Base-by-base conservation (phyloP, 2,329 filamentous ascomycete species). In the Fusarium phyllophilum region DNA sequence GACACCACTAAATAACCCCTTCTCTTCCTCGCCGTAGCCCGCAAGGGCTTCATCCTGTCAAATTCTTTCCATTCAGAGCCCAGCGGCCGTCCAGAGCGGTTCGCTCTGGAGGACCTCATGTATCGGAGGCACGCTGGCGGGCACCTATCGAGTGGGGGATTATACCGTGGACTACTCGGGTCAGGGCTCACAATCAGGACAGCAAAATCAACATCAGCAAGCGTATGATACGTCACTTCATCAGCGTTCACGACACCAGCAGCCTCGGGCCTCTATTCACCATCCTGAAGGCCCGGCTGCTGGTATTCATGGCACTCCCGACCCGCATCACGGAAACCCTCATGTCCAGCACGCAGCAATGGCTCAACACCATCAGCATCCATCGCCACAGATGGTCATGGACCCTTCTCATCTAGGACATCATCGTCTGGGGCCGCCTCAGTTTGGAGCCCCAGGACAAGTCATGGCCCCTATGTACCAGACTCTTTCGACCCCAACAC, bases 61-160 rank as follows among this genome's bases (percentile, higher is more conserved):
- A 86, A 89, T 89, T 87, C 84, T 89, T 84, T 87, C 88, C 81
- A 86, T 89, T 81, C 88, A 89, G 85, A 87, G 83, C 84, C 86
- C 89, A 86, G 89, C 88, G 88, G 87, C 88, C 90, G 90, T 91
- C 90, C 89, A 91, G 91, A 89, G 91, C 90, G 90, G 86, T 85
- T 88, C 88, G 91, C 90, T 93, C 91, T 93, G 91, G 91, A 90
- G 90, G 90, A 88, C 90, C 89, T 90, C 88, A 92, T 92, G 90
- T 84, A 89, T 89, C 84, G 89, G 86, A 87, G 89, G 85, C 89
- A 92, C 89, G 86, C 89, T 93, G 89, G 90, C 90, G 88, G 88
- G 89, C 88, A 90, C 91, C 84, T 94, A 93, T 87, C 89, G 90
- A 88, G 87, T 90, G 85, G 88, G 87, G 83, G 89, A 91, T 86